Evolutionary conservation across 208 protist genomes (phyloP).

Genomic region (Jaenimonas drosophilae): DNA sequence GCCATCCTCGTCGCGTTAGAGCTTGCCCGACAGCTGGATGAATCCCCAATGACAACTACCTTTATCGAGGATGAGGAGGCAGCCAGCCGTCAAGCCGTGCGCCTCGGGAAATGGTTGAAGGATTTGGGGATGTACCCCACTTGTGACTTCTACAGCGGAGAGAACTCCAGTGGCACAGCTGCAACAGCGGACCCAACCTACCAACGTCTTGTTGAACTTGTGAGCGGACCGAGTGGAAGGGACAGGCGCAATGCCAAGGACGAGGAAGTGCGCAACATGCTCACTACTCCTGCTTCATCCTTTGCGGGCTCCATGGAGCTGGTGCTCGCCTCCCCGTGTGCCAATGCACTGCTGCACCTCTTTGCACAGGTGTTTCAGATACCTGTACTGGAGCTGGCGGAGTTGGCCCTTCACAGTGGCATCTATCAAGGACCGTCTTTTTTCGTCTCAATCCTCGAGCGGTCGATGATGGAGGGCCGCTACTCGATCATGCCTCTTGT

Average conservation of each 20-base stretch:
- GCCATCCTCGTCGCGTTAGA: slow-evolving; percentile 66
- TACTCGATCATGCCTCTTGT: slow-evolving; percentile 59
- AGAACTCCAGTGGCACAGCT: background rate
- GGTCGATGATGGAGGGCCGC: slow-evolving; percentile 18
- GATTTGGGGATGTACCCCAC: background rate
- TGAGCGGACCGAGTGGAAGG: too few relatives aligned
- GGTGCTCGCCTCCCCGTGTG: slow-evolving; percentile 53
- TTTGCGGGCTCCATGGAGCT: slow-evolving; percentile 25
- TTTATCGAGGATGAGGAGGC: background rate
- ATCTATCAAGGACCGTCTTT: slow-evolving; percentile 45
- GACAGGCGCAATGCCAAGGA: background rate
- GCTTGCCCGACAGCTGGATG: slow-evolving; percentile 47
- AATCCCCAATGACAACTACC: slow-evolving; percentile 11
- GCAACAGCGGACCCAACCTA: slow-evolving; percentile 1
- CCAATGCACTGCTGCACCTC: slow-evolving; percentile 65
- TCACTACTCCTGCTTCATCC: slow-evolving; percentile 23
- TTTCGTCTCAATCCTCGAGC: slow-evolving; percentile 30
- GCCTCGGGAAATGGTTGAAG: background rate
- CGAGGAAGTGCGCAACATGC: background rate
- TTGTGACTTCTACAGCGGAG: background rate
- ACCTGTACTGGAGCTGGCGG: slow-evolving; percentile 48
- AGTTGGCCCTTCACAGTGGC: slow-evolving; percentile 55
- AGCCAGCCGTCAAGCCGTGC: background rate
- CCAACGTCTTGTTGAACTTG: too few relatives aligned
- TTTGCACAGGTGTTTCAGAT: slow-evolving; percentile 47